Percentiles rank a stretch among this genome's conserved stretches.
Evolutionary conservation across 495 filamentous ascomycete genomes (phyloP).

Genomic region (Penicillium atrosanguineum): DNA sequence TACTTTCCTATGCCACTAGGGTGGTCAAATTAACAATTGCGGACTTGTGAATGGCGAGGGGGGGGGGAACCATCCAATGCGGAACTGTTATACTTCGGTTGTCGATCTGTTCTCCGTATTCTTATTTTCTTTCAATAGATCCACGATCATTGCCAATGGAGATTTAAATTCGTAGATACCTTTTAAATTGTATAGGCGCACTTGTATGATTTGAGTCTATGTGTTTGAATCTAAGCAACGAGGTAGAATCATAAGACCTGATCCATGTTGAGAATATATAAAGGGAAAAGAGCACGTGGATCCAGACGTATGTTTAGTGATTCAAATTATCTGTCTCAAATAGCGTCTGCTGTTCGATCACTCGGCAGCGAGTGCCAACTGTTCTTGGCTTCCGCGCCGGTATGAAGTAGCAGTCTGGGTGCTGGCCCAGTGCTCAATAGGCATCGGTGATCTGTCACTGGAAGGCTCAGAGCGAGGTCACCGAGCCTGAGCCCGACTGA

Average conservation of each 20-base stretch:
- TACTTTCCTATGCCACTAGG: not conserved
- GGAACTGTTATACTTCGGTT: not conserved
- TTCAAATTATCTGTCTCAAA: not conserved
- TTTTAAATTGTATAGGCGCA: too few species aligned
- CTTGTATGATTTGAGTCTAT: too few species aligned
- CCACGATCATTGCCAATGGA: too few species aligned
- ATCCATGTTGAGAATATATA: not conserved
- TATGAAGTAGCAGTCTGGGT: not conserved
- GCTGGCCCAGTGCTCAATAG: not conserved
- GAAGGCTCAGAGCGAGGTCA: not conserved
- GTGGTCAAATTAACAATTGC: conserved; percentile 4
- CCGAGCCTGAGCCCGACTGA: too few species aligned
- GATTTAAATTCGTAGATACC: too few species aligned
- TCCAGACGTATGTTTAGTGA: not conserved
- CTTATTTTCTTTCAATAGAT: not conserved
- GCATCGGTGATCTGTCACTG: not conserved
- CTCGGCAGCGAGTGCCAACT: not conserved
- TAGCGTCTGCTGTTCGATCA: not conserved
- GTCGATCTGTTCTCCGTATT: not conserved
- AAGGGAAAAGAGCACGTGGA: not conserved
- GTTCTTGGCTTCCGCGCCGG: not conserved
- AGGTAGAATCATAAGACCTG: too few species aligned
- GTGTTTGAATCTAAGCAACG: too few species aligned
- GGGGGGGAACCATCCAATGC: not conserved
- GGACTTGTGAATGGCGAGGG: conserved; percentile 4